Base-by-base conservation (phyloP, 140 eudicot species). In the Ambrosia hybrid region DNA sequence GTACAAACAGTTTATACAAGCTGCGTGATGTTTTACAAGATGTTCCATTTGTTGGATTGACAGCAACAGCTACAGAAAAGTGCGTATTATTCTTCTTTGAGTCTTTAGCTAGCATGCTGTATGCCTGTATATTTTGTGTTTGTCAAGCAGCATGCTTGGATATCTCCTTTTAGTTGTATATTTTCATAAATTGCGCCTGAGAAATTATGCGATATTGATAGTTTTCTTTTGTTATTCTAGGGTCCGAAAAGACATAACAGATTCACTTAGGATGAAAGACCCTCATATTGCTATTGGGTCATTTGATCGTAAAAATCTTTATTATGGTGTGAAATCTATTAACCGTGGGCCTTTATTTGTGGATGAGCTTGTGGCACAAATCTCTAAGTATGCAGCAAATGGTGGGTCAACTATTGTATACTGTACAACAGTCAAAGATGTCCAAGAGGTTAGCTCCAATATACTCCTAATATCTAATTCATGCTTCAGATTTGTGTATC, bases 11-110 rank as follows among this genome's bases (percentile, higher is more conserved):
- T 75, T 92, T n/a, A 73, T 89, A 83, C 76, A 89, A 82, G 76
- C 67, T 92, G 87, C 89, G 98, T 16, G 83, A 83, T 70, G 75
- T 85, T 61, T 92, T 92, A 39, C 34, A 41, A 61, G 66, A 80
- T 78, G 90, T 92, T 83, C 98, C 96, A 67, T 89, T 87, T 80
- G 91, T 92, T 70, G 96, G 83, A 69, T 80, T 92, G 83, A 92
- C 98, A 9, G 98, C 98, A 79, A 92, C 98, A 71, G 98, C 98
- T 68, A 92, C 98, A 55, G 89, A 82, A 80, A 92, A 85, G 98
- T 92, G 83, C 7, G 92, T 81, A 9, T 30, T 14, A 30, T 64
- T 51, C 2, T 2, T 46, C 41, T 64, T 68, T 61, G 61, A 51
- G 13, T 38, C 68, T 67, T 59, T 56, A 43, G 26, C 65, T 36